Evolutionary conservation across 1,139 yeast species (phyloP).

Genomic region (Taphrina pruni): DNA sequence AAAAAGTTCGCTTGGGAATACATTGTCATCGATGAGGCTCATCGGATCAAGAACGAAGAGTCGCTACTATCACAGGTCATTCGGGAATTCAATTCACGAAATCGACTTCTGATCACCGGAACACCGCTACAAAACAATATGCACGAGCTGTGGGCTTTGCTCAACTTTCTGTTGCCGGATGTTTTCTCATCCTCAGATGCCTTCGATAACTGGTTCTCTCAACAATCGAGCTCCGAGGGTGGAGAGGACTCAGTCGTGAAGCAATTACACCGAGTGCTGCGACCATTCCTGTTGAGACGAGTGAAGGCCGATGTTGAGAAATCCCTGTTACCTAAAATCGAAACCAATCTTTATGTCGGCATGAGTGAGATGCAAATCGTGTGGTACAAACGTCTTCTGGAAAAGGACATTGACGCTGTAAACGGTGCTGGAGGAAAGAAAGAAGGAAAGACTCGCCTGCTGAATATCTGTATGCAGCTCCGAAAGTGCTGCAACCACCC

Average conservation of each 20-base stretch:
- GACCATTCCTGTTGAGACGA: constrained; percentile 87
- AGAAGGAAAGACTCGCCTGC: constrained; percentile 85
- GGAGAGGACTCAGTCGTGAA: constrained; percentile 71
- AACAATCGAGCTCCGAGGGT: constrained; percentile 51
- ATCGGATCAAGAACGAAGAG: constrained; percentile 92
- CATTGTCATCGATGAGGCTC: constrained; percentile 94
- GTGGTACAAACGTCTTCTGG: constrained; percentile 88
- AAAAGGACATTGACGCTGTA: constrained; percentile 94
- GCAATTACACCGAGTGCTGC: constrained; percentile 86
- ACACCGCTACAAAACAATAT: constrained; percentile 93
- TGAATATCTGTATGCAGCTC: constrained; percentile 94
- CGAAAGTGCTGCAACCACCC: constrained; percentile 98
- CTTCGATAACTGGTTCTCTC: constrained; percentile 87
- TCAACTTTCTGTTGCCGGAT: constrained; percentile 89
- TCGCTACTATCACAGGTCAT: constrained; percentile 88
- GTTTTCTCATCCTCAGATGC: constrained; percentile 89
- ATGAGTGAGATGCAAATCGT: constrained; percentile 92
- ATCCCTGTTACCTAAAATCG: constrained; percentile 83
- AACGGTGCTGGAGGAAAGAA: constrained; percentile 88
- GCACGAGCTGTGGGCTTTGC: constrained; percentile 93
- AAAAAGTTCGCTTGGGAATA: constrained; percentile 92
- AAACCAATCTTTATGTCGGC: constrained; percentile 85
- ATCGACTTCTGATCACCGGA: constrained; percentile 87
- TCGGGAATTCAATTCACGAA: constrained; percentile 81
- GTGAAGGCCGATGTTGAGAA: constrained; percentile 93